Base-by-base conservation (phyloP, 2,329 filamentous ascomycete species). In the Botrytis paeoniae region DNA sequence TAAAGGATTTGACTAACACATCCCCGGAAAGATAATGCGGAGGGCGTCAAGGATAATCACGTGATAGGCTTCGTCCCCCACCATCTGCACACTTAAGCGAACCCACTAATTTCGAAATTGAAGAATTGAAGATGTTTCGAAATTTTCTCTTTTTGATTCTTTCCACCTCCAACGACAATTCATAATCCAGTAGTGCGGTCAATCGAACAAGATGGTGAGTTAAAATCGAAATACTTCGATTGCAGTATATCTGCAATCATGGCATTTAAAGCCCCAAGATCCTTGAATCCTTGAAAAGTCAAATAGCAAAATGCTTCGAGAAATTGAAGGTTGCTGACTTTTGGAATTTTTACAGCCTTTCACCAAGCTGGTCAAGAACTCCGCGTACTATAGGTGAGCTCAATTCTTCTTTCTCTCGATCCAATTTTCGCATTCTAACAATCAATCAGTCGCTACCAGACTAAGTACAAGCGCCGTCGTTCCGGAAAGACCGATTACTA, bases 311-410 rank as follows among this genome's bases (percentile, higher is more conserved):
- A 94, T 97, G 94, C 98, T 98, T 95, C 95, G 93, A 71, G 74
- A 79, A 80, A 86, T 95, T 98, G 95, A 98, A 98, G 97, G 97
- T 97, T 98, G 95, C 95, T 98, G 95, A 98, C 94, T 97, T 93
- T 91, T 85, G 88, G 85, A 74, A 72, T 85, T 84, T 82, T 83
- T 79, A 80, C 84, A 97, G 94, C 84, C 89, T 86, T 95, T 94
- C 92, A 90, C 93, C 89, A 98, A 98, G 91, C 86, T 92, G 85
- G 89, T 96, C 85, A 98, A 98, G 93, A 97, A 92, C 90, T 94
- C 92, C 86, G 93, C 96, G 84, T 99, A 98, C 94, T 98, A 93
- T 91, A 97, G 94, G 94, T 97, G 83, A 91, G 92, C 86, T 74
- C 74, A 65, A 73, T 71, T 71, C 6, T 57, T 62, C 45, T 63